Evolutionary conservation across 768 basidiomycete genomes (phyloP), one percentile per base, ranked within the genome.

Genomic region (Thelephora ganbajun): DNA sequence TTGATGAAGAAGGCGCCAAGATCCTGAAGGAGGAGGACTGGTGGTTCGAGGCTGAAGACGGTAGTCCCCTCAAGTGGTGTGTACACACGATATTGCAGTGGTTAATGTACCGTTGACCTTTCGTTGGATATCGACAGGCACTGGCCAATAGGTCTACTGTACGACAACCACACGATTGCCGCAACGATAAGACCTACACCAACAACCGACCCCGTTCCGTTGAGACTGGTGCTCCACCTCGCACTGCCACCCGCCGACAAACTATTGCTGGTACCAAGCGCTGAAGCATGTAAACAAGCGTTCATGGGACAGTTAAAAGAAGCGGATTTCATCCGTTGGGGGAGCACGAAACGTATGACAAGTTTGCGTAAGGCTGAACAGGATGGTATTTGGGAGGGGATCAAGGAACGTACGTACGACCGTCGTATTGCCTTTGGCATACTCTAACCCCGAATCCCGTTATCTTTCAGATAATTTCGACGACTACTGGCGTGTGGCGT

Each of bases 281-380:
- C 82, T 18, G 94, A 99, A 45, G 72, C 86, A 5, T 92, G 90
- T 69, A 92, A 93, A 60, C 83, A 87, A 53, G 80, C 86, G 2
- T 99, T 90, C 61, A 92, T 98, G 85, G 89, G 88, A 6, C 87
- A 93, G 59, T 63, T 94, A 39, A 96, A 98, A 59, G 94, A 99
- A 62, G 93, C 90, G 0, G 96, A 99, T 61, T 97, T 96, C 59
- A 80, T 96, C 43, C 74, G 94, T 43, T 98, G 92, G 91, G 89
- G 96, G 1, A 96, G 85, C 64, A 93, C 90, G 16, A 89, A 90
- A 59, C 77, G 91, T 33, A 89, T 97, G 69, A 97, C 91, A 1
- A 79, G 86, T 14, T 71, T 99, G 33, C 68, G 91, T 47, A 89
- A 92, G 62, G 79, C 75, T 20, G 94, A 98, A 58, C 88, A 98